Conservation (phyloP, 495 filamentous ascomycete genomes). For the Trichocladium antarcticum region DNA sequence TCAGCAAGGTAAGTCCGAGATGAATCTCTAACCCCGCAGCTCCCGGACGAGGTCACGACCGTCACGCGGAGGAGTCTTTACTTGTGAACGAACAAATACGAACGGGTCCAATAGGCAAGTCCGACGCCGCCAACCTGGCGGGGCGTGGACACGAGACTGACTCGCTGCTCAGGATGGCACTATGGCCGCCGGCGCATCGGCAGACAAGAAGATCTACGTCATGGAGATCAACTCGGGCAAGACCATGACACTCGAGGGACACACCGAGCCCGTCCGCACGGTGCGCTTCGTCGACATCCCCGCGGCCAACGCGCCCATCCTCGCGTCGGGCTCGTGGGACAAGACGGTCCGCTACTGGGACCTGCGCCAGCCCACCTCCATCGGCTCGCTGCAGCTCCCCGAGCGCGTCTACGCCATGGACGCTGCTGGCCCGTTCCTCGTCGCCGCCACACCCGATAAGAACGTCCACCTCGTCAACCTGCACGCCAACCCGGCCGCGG, state of each 20-base stretch:
- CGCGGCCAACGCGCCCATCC: slow-evolving; percentile 43
- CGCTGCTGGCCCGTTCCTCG: slow-evolving; percentile 63
- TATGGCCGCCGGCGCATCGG: slow-evolving; percentile 61
- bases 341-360: slow-evolving; percentile 90
- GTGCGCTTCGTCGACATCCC: slow-evolving; percentile 58
- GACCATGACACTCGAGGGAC: slow-evolving; percentile 55
- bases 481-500: slow-evolving; percentile 52
- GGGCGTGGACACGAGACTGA: not conserved
- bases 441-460: slow-evolving; percentile 75
- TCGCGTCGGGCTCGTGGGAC: slow-evolving; percentile 85
- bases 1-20: slow-evolving; percentile 59
- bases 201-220: slow-evolving; percentile 67
- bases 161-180: slow-evolving; percentile 34
- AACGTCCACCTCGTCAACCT: slow-evolving; percentile 82
- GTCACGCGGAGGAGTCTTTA: not conserved
- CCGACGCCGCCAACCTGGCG: not conserved
- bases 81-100: slow-evolving; percentile 10
- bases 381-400: slow-evolving; percentile 54
- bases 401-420: slow-evolving; percentile 87
- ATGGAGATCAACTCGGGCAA: slow-evolving; percentile 52
- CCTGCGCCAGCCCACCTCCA: slow-evolving; percentile 49
- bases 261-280: slow-evolving; percentile 60
- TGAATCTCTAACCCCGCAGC: slow-evolving; percentile 13
- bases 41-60: slow-evolving; percentile 8
- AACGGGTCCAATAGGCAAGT: slow-evolving; percentile 19